Conservation (phyloP, 1,139 yeast species). For the Geotrichum siamense region DNA sequence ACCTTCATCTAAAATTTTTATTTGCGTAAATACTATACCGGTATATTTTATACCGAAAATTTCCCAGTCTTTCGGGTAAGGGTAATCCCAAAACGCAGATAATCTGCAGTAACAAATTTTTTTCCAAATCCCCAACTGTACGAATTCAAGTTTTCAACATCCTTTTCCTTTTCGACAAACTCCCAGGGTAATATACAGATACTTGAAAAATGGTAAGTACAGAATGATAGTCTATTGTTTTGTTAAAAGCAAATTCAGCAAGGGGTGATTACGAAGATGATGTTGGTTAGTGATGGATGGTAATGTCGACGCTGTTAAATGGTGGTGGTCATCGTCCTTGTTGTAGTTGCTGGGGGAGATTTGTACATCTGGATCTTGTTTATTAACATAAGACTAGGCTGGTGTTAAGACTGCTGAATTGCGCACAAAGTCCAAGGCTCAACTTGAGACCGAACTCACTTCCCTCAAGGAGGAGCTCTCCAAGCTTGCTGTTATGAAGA, state of each 20-base stretch:
- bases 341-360: too few relatives aligned
- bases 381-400: slow-evolving; percentile 44
- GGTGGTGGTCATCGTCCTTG: too few relatives aligned
- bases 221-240: too few relatives aligned
- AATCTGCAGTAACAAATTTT: background rate
- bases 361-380: too few relatives aligned
- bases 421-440: slow-evolving; percentile 95
- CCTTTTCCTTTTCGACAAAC: slow-evolving; percentile 5
- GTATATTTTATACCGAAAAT: too few relatives aligned
- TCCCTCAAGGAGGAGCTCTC: slow-evolving; percentile 97
- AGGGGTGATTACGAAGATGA: too few relatives aligned
- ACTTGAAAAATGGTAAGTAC: slow-evolving; percentile 5
- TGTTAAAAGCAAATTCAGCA: too few relatives aligned
- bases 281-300: too few relatives aligned
- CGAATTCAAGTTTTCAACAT: background rate
- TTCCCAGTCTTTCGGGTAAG: background rate
- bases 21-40: too few relatives aligned
- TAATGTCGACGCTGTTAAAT: too few relatives aligned
- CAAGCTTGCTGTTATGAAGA: slow-evolving; percentile 93
- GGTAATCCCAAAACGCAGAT: background rate
- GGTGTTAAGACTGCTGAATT: slow-evolving; percentile 93
- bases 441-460: slow-evolving; percentile 88
- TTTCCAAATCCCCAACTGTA: background rate
- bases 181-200: slow-evolving; percentile 4
- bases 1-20: too few relatives aligned